Conservation (phyloP, 305 asterid species). For the Solanum aculeatissimum region DNA sequence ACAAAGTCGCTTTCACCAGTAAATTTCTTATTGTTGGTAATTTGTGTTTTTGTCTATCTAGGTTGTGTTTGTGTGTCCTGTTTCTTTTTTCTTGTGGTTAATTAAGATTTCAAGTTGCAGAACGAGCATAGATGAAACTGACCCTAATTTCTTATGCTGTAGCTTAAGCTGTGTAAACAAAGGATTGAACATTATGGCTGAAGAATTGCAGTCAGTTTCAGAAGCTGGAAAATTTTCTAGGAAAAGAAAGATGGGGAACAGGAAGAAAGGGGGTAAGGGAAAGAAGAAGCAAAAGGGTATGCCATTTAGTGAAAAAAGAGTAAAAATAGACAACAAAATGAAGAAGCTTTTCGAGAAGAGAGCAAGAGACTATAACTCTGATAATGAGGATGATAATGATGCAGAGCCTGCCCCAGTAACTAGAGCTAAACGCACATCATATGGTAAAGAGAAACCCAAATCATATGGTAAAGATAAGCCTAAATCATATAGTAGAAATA, state of each 20-base stretch:
- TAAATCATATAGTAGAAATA: neutral
- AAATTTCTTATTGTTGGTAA: neutral
- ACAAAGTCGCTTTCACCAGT: neutral
- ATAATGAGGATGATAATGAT: conserved; percentile 41
- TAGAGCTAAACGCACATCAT: neutral
- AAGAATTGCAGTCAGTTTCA: conserved; percentile 5
- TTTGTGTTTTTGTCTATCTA: neutral
- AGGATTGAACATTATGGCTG: conserved; percentile 14
- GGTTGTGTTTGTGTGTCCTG: neutral
- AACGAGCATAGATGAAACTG: neutral
- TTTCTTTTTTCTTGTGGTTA: neutral
- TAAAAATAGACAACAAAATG: conserved; percentile 38
- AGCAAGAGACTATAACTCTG: conserved; percentile 82
- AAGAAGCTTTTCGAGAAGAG: conserved; percentile 48
- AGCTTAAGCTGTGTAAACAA: neutral
- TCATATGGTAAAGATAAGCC: neutral
- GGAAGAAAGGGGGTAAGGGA: conserved; percentile 31
- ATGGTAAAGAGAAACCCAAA: neutral
- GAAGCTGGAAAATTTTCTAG: conserved; percentile 12
- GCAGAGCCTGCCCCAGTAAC: neutral
- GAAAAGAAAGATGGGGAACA: conserved; percentile 26
- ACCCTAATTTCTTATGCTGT: neutral
- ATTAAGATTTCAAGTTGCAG: neutral
- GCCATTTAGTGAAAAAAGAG: conserved; percentile 27
- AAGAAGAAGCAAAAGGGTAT: conserved; percentile 34